These are phyloP conservation scores for Schoenoplectus tabernaemontani DNA, from an alignment of 202 grass and related monocot species.

Conservation along the genomic window DNA sequence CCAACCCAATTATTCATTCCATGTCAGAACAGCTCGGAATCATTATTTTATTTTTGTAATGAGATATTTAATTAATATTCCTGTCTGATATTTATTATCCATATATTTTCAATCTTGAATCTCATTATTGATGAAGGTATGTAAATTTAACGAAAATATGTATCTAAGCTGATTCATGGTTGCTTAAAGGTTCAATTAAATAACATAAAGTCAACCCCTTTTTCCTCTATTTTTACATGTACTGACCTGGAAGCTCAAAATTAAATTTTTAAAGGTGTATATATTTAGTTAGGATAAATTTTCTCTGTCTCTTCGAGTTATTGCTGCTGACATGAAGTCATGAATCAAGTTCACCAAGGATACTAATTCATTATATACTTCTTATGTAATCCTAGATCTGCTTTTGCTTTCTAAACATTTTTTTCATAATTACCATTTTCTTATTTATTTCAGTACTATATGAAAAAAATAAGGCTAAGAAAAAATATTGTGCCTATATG, in stretches of 20 bases:
- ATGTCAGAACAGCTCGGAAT: not conserved
- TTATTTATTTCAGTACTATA: not conserved
- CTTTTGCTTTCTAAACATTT: not conserved
- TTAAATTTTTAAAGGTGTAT: not conserved
- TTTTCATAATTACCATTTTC: not conserved
- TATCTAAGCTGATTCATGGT: not conserved
- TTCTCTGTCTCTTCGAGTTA: not conserved
- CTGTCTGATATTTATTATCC: not conserved
- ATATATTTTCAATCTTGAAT: not conserved
- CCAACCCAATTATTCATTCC: slow-evolving; percentile 11
- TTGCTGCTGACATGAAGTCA: not conserved
- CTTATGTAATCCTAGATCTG: not conserved
- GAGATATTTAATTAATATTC: not conserved
- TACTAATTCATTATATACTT: not conserved
- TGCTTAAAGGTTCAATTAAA: not conserved
- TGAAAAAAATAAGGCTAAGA: not conserved
- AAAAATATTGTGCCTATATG: too few relatives aligned
- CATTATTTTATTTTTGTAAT: not conserved
- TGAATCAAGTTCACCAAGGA: not conserved
- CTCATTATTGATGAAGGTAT: not conserved
- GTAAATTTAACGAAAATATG: not conserved
- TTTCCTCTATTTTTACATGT: too few relatives aligned
- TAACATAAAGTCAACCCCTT: not conserved
- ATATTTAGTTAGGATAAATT: not conserved
- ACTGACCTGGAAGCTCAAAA: too few relatives aligned